Conservation (phyloP, 2,329 filamentous ascomycete genomes). For the Elsinoe australis region DNA sequence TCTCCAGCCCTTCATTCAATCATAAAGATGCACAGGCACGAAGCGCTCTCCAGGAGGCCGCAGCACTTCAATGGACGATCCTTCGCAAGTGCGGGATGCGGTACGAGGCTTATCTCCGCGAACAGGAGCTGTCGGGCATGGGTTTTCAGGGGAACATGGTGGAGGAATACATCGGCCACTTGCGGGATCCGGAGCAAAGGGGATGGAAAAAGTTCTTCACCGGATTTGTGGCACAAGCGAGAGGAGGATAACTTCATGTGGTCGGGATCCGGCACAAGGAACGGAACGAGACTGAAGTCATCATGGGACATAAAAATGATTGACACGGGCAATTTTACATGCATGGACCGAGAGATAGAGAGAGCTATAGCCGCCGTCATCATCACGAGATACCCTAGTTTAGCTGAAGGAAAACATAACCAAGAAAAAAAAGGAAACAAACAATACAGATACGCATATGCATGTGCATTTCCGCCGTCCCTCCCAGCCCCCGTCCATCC, state of each 20-base stretch:
- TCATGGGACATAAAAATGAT: no score
- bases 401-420: no score
- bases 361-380: no score
- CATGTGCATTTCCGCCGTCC: no score
- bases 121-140: slow-evolving; percentile 55
- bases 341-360: no score
- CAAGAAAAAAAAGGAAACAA: no score
- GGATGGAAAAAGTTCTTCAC: slow-evolving; percentile 42
- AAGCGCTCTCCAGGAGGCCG: slow-evolving; percentile 81
- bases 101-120: slow-evolving; percentile 64
- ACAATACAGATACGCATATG: no score
- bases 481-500: no score
- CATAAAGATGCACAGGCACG: slow-evolving; percentile 81
- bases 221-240: slow-evolving; percentile 34
- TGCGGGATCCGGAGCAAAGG: slow-evolving; percentile 37
- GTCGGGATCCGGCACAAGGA: no score
- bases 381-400: no score
- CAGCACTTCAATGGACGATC: slow-evolving; percentile 77
- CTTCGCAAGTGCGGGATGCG: slow-evolving; percentile 80
- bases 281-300: no score
- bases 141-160: slow-evolving; percentile 59
- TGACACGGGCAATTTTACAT: no score
- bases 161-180: slow-evolving; percentile 54
- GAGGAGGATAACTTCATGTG: slow-evolving; percentile 18
- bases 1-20: slow-evolving; percentile 70